phyloP scores from a whole-genome alignment of 1,284 basidiomycete genomes.

The Prillingera fragicola region DNA sequence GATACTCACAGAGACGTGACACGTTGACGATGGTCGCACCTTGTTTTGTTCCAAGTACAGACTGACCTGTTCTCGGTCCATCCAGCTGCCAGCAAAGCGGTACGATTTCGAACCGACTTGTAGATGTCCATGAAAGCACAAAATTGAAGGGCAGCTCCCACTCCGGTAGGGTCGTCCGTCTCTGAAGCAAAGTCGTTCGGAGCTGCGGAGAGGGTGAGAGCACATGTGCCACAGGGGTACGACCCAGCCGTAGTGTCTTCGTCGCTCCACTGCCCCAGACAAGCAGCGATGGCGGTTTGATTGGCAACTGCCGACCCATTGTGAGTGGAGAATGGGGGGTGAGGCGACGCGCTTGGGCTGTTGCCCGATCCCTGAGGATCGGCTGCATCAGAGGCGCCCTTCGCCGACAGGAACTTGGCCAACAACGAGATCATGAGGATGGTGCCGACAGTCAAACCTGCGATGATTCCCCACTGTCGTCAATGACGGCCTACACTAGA shows the following conservation, averaged over 20 bases:
- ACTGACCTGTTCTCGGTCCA: no score
- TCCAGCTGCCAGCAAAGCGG: constrained; percentile 6
- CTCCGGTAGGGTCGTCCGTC: constrained; percentile 24
- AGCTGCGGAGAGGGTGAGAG: constrained; percentile 25
- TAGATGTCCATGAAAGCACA: constrained; percentile 43
- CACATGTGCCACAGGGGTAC: constrained; percentile 40
- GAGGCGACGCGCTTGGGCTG: no score
- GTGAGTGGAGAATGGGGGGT: no score
- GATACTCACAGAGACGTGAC: constrained; percentile 37
- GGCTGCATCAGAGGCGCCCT: no score
- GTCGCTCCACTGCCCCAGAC: constrained; percentile 33
- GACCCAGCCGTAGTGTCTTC: constrained; percentile 25
- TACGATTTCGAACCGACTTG: constrained; percentile 2
- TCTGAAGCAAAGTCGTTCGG: constrained; percentile 37
- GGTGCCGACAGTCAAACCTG: no score
- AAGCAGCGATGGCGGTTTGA: constrained; percentile 34
- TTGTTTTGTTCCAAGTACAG: not conserved
- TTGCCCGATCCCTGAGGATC: no score
- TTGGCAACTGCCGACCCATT: no score
- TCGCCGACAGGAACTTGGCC: no score
- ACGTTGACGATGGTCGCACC: constrained; percentile 37
- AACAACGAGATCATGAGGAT: no score
- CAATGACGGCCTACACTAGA: no score
- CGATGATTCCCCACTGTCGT: no score
- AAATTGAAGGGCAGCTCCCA: constrained; percentile 45